phyloP scores from a whole-genome alignment of 768 basidiomycete genomes.

The Kwoniella europaea region DNA sequence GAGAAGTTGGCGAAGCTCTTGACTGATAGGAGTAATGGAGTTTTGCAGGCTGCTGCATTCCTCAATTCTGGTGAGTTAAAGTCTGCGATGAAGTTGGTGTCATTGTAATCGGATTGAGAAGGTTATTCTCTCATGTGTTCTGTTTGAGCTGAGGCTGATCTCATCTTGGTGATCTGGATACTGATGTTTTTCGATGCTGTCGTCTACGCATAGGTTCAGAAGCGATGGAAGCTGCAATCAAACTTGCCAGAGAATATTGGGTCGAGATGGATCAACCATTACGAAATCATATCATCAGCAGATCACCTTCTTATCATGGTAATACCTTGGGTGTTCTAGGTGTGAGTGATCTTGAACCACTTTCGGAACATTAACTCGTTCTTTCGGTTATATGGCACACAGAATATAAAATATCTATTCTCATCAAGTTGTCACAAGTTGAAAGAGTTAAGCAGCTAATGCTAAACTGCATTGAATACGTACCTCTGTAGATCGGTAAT shows the following conservation, averaged over 20 bases:
- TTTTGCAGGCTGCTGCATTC: slow-evolving; percentile 19
- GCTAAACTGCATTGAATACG: too few species aligned
- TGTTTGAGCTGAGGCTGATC: background rate
- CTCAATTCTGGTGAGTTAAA: slow-evolving; percentile 14
- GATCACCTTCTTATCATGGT: slow-evolving; percentile 45
- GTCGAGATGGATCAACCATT: slow-evolving; percentile 30
- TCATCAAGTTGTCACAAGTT: too few species aligned
- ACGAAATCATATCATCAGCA: slow-evolving; percentile 34
- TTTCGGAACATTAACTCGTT: too few species aligned
- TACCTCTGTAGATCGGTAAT: slow-evolving; percentile 12
- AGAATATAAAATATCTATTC: too few species aligned
- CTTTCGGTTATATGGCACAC: too few species aligned
- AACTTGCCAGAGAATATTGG: slow-evolving; percentile 43
- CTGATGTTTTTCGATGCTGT: background rate
- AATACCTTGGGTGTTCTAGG: slow-evolving; percentile 34
- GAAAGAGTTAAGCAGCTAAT: too few species aligned
- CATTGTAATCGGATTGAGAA: background rate
- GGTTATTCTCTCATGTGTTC: background rate
- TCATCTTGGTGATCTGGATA: background rate
- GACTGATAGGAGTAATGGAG: slow-evolving; percentile 13
- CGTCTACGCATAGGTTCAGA: slow-evolving; percentile 23
- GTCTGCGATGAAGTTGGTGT: background rate
- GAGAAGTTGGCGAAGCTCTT: slow-evolving; percentile 33
- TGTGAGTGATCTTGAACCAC: slow-evolving; percentile 2
- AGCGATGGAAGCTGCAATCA: slow-evolving; percentile 43